Conservation (phyloP, 257 asterid genomes). For the Solanum chiquidenum region DNA sequence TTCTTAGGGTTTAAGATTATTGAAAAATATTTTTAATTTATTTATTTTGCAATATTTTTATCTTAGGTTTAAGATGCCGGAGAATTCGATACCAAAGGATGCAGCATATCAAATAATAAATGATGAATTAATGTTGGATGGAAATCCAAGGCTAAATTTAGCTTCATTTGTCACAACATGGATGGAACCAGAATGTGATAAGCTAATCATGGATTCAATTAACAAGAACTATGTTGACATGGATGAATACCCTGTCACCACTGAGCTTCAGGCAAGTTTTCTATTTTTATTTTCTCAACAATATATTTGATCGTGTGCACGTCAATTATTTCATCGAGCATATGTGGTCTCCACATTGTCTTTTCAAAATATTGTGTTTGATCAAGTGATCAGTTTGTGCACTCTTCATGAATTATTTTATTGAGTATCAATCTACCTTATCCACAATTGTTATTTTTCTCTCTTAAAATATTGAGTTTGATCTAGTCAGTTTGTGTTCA, state of each 20-base stretch:
- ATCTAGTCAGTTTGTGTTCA: background rate
- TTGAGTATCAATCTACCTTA: background rate
- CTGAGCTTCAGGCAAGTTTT: constrained; percentile 13
- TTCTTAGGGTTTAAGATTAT: background rate
- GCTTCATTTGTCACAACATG: constrained; percentile 22
- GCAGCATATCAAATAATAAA: constrained; percentile 22
- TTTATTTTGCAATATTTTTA: background rate
- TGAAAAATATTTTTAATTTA: background rate
- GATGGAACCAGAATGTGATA: constrained; percentile 28
- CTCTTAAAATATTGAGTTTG: background rate
- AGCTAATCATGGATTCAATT: constrained; percentile 15
- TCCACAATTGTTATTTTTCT: background rate
- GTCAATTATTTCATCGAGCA: background rate
- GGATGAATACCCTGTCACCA: constrained; percentile 23
- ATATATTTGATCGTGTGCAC: background rate
- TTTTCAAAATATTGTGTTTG: background rate
- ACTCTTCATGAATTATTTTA: background rate
- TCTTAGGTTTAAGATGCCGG: constrained; percentile 11
- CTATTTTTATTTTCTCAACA: background rate
- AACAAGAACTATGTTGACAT: constrained; percentile 21
- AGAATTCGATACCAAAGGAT: constrained; percentile 15
- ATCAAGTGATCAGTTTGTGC: background rate
- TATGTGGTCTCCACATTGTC: background rate
- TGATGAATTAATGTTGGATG: constrained; percentile 19
- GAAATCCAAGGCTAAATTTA: constrained; percentile 17